These are phyloP conservation scores for Xerocomus brunneocitrinus DNA, from an alignment of 768 basidiomycete genomes.

Conservation along the genomic window DNA sequence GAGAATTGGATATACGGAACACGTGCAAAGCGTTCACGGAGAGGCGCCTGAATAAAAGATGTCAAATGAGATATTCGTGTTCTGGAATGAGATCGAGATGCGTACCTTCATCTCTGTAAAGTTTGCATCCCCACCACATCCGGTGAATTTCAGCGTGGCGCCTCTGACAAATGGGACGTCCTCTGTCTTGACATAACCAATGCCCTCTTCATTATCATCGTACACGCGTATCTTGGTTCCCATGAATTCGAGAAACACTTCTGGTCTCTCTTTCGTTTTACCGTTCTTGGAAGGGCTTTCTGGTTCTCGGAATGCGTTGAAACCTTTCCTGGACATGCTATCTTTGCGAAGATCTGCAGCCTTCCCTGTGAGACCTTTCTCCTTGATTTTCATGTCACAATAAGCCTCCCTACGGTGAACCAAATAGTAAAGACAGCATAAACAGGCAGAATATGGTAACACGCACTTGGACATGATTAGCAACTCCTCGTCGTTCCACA, in stretches of 20 bases:
- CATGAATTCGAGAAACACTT: conserved; percentile 72
- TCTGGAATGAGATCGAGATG: neutral
- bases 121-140: conserved; percentile 51
- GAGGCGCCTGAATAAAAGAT: conserved; percentile 32
- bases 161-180: conserved; percentile 42
- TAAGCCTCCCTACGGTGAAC: conserved; percentile 62
- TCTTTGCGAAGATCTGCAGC: conserved; percentile 59
- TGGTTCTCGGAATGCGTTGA: conserved; percentile 79
- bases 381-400: conserved; percentile 94
- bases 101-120: conserved; percentile 58
- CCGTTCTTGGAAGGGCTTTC: conserved; percentile 35
- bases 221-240: conserved; percentile 64
- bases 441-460: neutral
- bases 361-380: conserved; percentile 82
- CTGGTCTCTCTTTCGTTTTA: conserved; percentile 43
- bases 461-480: conserved; percentile 84
- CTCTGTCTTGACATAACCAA: conserved; percentile 39
- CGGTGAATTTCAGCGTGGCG: conserved; percentile 46
- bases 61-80: neutral
- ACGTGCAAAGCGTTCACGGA: conserved; percentile 45
- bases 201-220: conserved; percentile 45
- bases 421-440: neutral
- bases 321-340: conserved; percentile 49
- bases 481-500: conserved; percentile 72
- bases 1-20: conserved; percentile 46